phyloP scores from a whole-genome alignment of 352 stramenopile genomes.

The Thraustotheca clavata region DNA sequence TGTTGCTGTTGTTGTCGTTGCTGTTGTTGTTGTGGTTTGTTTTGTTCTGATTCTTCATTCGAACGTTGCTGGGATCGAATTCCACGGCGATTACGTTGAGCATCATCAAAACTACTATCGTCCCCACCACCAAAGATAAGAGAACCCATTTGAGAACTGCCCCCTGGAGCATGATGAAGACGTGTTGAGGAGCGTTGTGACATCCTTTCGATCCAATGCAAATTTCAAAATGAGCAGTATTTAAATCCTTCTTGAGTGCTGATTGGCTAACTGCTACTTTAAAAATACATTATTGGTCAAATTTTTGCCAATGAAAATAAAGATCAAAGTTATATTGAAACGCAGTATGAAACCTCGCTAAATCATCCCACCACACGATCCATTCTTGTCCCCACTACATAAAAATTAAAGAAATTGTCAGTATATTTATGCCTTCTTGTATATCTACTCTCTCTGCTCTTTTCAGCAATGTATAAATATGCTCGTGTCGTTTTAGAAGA shows the following conservation, averaged over 20 bases:
- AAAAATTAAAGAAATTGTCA: too few species aligned
- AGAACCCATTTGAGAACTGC: slow-evolving; percentile 57
- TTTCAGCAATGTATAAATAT: too few species aligned
- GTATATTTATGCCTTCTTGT: too few species aligned
- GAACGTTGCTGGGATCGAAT: slow-evolving; percentile 21
- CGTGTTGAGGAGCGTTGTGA: slow-evolving; percentile 32
- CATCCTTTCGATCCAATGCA: neutral
- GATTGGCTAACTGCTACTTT: too few species aligned
- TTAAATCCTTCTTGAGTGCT: neutral
- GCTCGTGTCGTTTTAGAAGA: too few species aligned
- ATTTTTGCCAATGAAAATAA: too few species aligned
- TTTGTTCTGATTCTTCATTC: slow-evolving; percentile 27
- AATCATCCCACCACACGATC: too few species aligned
- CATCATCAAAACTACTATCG: slow-evolving; percentile 27
- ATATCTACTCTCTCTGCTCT: too few species aligned
- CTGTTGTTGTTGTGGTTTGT: slow-evolving; percentile 16
- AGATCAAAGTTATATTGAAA: too few species aligned
- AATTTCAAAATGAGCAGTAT: slow-evolving; percentile 5
- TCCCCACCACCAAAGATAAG: slow-evolving; percentile 60
- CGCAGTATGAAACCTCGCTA: too few species aligned
- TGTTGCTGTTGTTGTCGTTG: slow-evolving; percentile 16
- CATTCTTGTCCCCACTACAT: too few species aligned
- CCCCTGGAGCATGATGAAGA: slow-evolving; percentile 57
- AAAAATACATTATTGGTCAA: too few species aligned
- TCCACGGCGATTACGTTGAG: slow-evolving; percentile 31